Conservation (phyloP, 2,329 filamentous ascomycete species). For the Fusarium robinianum region DNA sequence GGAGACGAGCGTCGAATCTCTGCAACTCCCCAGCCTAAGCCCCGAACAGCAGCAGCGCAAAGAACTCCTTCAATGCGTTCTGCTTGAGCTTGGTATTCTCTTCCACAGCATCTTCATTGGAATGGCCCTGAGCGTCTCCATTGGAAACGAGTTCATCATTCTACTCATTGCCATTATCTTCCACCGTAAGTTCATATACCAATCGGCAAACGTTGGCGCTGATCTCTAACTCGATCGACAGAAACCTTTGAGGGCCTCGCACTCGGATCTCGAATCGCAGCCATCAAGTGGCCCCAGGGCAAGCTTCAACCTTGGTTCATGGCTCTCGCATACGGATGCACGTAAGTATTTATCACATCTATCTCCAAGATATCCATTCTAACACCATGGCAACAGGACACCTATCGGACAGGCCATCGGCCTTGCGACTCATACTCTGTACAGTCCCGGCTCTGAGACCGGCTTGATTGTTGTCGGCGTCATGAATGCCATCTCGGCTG, state of each 20-base stretch:
- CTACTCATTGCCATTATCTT: conserved; percentile 79
- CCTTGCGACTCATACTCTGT: conserved; percentile 69
- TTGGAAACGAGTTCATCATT: conserved; percentile 76
- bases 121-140: conserved; percentile 79
- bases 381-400: conserved; percentile 51
- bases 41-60: conserved; percentile 64
- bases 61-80: conserved; percentile 73
- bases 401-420: conserved; percentile 76
- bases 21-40: conserved; percentile 37
- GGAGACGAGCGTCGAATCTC: conserved; percentile 33
- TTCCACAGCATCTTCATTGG: conserved; percentile 74
- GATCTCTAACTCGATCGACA: conserved; percentile 27
- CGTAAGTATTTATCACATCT: conserved; percentile 41
- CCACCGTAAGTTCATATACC: conserved; percentile 54
- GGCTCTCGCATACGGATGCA: conserved; percentile 61
- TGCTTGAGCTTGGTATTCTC: conserved; percentile 75
- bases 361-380: background rate
- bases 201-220: fast-evolving
- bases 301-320: conserved; percentile 59
- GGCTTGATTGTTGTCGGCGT: conserved; percentile 73
- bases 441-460: conserved; percentile 67
- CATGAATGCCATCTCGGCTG: conserved; percentile 75
- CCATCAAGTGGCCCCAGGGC: conserved; percentile 50
- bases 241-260: conserved; percentile 62
- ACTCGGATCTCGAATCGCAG: conserved; percentile 66